These are phyloP conservation scores for Vigna unguiculata DNA, from an alignment of 306 rosid species.

Conservation along the genomic window DNA sequence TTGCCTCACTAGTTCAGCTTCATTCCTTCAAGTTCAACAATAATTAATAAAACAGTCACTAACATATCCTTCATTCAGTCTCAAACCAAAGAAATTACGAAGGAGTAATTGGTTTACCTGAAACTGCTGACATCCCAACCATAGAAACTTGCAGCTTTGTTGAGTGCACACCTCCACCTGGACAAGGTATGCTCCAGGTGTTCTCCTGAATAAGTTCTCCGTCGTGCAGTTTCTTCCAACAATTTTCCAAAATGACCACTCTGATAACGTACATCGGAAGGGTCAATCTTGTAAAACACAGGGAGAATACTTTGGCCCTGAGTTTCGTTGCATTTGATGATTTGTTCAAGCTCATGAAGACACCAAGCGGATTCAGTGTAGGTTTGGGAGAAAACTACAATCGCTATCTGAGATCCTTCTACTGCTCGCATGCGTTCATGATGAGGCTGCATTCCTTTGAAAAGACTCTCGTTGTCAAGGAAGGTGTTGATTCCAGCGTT, in stretches of 20 bases:
- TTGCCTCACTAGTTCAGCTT: too few relatives aligned
- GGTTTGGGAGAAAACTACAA: constrained; percentile 1
- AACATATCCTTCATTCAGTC: too few relatives aligned
- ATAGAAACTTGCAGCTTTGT: too few relatives aligned
- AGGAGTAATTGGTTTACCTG: too few relatives aligned
- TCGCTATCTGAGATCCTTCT: not conserved
- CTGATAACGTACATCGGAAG: not conserved
- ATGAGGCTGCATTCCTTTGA: not conserved
- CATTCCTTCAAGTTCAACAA: too few relatives aligned
- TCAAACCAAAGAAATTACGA: too few relatives aligned
- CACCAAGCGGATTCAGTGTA: not conserved
- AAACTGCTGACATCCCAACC: too few relatives aligned
- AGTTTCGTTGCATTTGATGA: not conserved
- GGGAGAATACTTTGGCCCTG: not conserved
- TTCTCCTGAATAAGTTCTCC: too few relatives aligned
- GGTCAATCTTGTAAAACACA: not conserved
- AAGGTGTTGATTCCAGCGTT: constrained; percentile 1
- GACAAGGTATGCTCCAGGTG: too few relatives aligned
- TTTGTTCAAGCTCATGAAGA: not conserved
- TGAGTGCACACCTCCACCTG: too few relatives aligned
- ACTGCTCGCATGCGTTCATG: not conserved
- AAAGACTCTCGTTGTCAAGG: not conserved
- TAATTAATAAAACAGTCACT: too few relatives aligned
- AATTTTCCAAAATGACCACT: not conserved
- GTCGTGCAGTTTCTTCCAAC: not conserved